These are phyloP conservation scores for Arbutus unedo DNA, from an alignment of 148 eudicot genomes.

Conservation along the genomic window DNA sequence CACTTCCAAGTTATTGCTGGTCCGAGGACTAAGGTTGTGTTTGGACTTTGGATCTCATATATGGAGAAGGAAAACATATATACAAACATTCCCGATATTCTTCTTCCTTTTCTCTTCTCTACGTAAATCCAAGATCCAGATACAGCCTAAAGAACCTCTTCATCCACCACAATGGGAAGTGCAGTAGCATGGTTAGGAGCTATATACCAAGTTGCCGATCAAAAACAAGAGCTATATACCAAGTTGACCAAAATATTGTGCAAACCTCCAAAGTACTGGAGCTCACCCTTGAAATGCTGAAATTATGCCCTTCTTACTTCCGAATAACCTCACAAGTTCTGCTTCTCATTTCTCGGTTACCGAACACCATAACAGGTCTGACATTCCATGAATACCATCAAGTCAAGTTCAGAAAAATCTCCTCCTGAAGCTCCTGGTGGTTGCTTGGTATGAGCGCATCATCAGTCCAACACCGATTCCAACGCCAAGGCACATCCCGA, in stretches of 20 bases:
- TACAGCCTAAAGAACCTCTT: not conserved
- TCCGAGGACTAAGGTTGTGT: constrained; percentile 5
- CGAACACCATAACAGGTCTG: not conserved
- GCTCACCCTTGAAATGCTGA: not conserved
- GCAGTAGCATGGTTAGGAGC: not conserved
- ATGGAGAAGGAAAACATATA: not conserved
- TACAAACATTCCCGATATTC: too few relatives aligned
- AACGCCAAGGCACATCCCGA: constrained; percentile 56
- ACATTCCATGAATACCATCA: not conserved
- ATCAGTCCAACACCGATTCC: constrained; percentile 60
- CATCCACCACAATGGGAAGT: not conserved
- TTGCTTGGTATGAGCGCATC: constrained; percentile 57
- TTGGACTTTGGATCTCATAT: not conserved
- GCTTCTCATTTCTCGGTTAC: constrained; percentile 7
- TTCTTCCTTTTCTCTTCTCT: not conserved
- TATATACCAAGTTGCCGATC: not conserved
- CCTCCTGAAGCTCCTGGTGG: constrained; percentile 44
- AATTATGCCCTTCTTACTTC: not conserved
- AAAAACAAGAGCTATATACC: not conserved
- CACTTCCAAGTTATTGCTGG: not conserved
- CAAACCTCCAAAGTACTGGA: constrained; percentile 3
- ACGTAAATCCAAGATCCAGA: not conserved
- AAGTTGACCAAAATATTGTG: not conserved
- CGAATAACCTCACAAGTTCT: not conserved
- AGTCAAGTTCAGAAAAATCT: constrained; percentile 33